These are phyloP conservation scores for Penicillium sp. DNA, from an alignment of 2,329 filamentous ascomycete species.

Conservation along the genomic window DNA sequence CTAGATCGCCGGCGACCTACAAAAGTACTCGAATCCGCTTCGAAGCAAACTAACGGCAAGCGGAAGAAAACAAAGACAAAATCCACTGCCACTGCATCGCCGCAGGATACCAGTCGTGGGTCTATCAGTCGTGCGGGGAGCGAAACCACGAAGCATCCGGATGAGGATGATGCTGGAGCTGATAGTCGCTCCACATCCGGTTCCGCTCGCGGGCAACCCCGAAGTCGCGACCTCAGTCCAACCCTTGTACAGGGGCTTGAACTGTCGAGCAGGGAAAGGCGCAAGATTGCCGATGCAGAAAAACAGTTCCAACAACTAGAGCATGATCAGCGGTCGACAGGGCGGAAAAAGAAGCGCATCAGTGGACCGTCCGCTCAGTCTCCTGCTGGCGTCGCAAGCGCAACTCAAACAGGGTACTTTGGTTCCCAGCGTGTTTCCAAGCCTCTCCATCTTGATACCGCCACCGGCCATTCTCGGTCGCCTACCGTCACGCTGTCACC, in stretches of 20 bases:
- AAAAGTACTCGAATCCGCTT: slow-evolving; percentile 27
- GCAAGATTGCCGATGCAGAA: slow-evolving; percentile 58
- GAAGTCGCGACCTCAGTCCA: slow-evolving; percentile 58
- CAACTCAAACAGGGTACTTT: slow-evolving; percentile 34
- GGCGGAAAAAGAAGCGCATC: slow-evolving; percentile 52
- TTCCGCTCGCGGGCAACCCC: slow-evolving; percentile 51
- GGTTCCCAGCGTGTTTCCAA: slow-evolving; percentile 18
- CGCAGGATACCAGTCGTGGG: slow-evolving; percentile 48
- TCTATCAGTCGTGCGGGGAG: slow-evolving; percentile 57
- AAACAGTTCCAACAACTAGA: slow-evolving; percentile 58
- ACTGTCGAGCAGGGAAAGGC: slow-evolving; percentile 56
- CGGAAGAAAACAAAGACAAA: slow-evolving; percentile 47
- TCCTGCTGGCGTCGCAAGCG: slow-evolving; percentile 39
- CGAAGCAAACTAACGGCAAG: slow-evolving; percentile 42
- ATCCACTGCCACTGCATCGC: slow-evolving; percentile 46
- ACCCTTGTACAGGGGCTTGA: slow-evolving; percentile 47
- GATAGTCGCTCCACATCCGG: slow-evolving; percentile 54
- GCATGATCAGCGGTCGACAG: slow-evolving; percentile 47
- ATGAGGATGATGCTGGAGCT: slow-evolving; percentile 52
- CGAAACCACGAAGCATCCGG: slow-evolving; percentile 48
- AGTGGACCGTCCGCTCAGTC: slow-evolving; percentile 52
- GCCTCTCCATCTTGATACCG: slow-evolving; percentile 30
- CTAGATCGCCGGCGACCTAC: slow-evolving; percentile 41
- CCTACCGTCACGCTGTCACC: slow-evolving; percentile 30
- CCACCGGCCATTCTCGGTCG: slow-evolving; percentile 31